Conservation (phyloP, 176 grass and related monocot genomes). For the Avena sativa region DNA sequence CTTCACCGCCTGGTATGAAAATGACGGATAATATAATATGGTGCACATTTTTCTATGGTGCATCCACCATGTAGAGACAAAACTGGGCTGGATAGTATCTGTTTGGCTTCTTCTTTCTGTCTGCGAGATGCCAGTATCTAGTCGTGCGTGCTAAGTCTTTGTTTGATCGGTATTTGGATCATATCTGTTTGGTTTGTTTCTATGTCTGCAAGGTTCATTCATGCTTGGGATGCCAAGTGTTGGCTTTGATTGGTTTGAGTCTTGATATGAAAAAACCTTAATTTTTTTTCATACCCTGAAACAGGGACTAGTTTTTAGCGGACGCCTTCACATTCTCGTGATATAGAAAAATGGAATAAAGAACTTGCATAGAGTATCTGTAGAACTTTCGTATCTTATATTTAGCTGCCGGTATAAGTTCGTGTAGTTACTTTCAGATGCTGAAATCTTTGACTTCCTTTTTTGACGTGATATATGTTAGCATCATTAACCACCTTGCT, state of each 20-base stretch:
- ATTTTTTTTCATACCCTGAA: background rate
- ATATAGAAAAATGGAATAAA: background rate
- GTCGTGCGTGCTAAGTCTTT: background rate
- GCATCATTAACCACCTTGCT: background rate
- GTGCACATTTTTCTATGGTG: background rate
- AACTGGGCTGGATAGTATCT: background rate
- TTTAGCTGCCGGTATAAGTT: background rate
- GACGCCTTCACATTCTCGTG: background rate
- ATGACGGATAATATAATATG: conserved; percentile 9
- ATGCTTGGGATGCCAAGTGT: background rate
- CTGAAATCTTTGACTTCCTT: background rate
- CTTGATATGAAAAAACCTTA: conserved; percentile 10
- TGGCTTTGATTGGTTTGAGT: background rate
- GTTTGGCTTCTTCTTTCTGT: conserved; percentile 23
- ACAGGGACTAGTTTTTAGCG: background rate
- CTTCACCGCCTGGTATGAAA: conserved; percentile 81
- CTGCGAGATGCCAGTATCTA: background rate
- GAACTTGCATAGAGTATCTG: background rate
- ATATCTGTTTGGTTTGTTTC: conserved; percentile 17
- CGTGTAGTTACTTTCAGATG: background rate
- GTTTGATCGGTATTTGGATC: conserved; percentile 17
- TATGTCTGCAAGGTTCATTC: background rate
- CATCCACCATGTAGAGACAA: background rate
- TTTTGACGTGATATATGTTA: background rate
- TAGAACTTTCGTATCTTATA: background rate